Evolutionary conservation across 2,329 filamentous ascomycete genomes (phyloP), one percentile per base, ranked within the genome.

Genomic region (Plectosphaerella plurivora): DNA sequence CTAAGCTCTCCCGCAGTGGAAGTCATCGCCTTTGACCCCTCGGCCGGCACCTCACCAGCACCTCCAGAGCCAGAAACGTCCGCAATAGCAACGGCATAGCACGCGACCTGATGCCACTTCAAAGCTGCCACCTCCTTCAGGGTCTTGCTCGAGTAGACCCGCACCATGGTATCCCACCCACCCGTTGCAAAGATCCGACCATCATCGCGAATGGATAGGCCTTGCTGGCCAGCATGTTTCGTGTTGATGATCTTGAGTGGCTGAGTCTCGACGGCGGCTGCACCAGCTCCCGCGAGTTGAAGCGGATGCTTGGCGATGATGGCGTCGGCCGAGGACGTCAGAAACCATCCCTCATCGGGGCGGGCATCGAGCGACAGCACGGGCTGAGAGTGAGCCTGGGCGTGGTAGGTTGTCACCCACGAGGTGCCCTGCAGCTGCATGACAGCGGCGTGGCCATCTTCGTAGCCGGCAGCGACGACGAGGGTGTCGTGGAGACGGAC

Each of bases 21-120:
- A 25, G 18, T 45, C 33, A 54, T 51, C 16, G 51, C 36, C 44
- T 52, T 28, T 54, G 50, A 45, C 53, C 41, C 35, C 22, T 36
- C 50, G 5, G 39, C 11, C 24, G 39, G n/a, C 7, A 20, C 11
- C 3, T 14, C 52, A n/a, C 28, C 33, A 49, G 12, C 37, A 28
- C 41, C 37, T 12, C 50, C 47, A 12, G 41, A 12, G 10, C n/a
- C 5, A 16, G 51, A 57, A 18, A 83, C 59, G 22, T 70, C 62
- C 1, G 82, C 86, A 72, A 97, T 95, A 1, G 83, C 86, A 16
- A 89, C 79, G 4, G 89, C 82, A 70, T 94, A 97, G 58, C 90
- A 92, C 1, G 92, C 92, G 33, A 89, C 87, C 60, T 87, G 85
- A 69, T 97, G 94, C 93, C 93, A 97, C 69, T 95, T 96, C 57